Evolutionary conservation across 169 alveolate genomes (phyloP), one percentile per base, ranked within the genome.

Genomic region (Babesia caballi): DNA sequence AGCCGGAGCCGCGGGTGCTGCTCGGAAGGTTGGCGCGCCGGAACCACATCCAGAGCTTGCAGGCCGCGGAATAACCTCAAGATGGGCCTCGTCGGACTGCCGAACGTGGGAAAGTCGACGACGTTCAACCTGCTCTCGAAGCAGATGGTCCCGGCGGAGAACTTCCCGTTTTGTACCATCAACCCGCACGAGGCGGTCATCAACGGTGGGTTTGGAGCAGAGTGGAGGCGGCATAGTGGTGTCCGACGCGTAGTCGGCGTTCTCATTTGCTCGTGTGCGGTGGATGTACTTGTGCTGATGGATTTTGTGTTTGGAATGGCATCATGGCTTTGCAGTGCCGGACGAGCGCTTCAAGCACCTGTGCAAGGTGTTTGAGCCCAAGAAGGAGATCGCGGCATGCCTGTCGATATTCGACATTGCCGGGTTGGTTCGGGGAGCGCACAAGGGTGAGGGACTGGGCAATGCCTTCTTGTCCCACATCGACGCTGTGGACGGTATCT

Each of bases 41-140:
- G 33, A 19, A 15, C 15, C 36, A 30, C 36, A 14, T 23, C 49
- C 50, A 61, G 6, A 38, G 33, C 59, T 19, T 61, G 60, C 28
- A 74, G 97, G 75, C 97, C 97, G 19, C 84, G 85, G 49, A 91
- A 91, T 54, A 92, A 92, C 53, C 86, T 98, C 32, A 96, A 95
- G 76, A 97, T 98, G 98, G 99, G 99, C 32, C 88, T 98, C 27
- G 99, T 98, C 14, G 99, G 99, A 17, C 89, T 98, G 40, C 99
- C 99, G 8, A 98, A 98, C 65, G 96, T 91, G 15, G 99, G 99
- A 32, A 96, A 96, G 82, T 95, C 98, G 3, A 94, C 98, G 32
- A 96, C 99, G 21, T 98, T 97, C 91, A 98, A 98, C 84, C 87
- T 96, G 35, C 88, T 98, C n/a, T 93, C 98, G 25, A 96, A 96